Base-by-base conservation (phyloP, 1,139 yeast species). In the Saccharomyces pastorianus region DNA sequence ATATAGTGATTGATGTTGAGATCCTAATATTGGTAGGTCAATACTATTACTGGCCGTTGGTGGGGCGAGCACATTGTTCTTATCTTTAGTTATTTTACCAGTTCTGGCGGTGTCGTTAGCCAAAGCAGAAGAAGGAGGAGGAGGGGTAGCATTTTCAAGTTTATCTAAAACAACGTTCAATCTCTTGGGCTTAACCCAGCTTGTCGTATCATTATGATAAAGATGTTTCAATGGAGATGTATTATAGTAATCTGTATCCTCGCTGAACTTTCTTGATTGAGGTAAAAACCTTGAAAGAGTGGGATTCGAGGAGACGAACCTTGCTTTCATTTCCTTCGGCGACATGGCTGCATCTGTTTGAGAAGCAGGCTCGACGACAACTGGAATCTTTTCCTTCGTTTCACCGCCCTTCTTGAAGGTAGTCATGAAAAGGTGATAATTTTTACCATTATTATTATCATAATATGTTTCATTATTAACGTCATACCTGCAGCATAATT, bases 401-500 rank as follows among this genome's bases (percentile, higher is more conserved):
- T 53, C 47, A 17, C 50, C 31, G 8, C 20, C 42, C 28, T 31
- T 44, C 9, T 52, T 50, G 14, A 44, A 38, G 25, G 44, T 38
- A 4, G 44, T 38, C 6, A 38, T 20, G n/a, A 38, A 41, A 26
- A 59, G 26, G 41, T 58, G 63, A 52, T 65, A 68, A 53, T 68
- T 68, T 14, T 64, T 61, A 52, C 66, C 66, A 47, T 66, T 62
- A 51, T 68, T 66, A 48, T 68, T 68, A 53, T 68, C 71, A 53
- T 65, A 68, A 46, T 62, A 67, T 4, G 69, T 67, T 51, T 65
- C 69, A 29, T 61, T 61, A 54, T 61, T 64, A 9, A 67, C 71
- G 54, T 68, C 69, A 53, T 68, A 68, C 8, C 66, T 56, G 49
- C 70, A 66, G 53, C 71, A 66, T 26, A 68, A 51, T 23, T 64